These are phyloP conservation scores for Hypoxylon perforatum DNA, from an alignment of 495 filamentous ascomycete species.

Conservation along the genomic window DNA sequence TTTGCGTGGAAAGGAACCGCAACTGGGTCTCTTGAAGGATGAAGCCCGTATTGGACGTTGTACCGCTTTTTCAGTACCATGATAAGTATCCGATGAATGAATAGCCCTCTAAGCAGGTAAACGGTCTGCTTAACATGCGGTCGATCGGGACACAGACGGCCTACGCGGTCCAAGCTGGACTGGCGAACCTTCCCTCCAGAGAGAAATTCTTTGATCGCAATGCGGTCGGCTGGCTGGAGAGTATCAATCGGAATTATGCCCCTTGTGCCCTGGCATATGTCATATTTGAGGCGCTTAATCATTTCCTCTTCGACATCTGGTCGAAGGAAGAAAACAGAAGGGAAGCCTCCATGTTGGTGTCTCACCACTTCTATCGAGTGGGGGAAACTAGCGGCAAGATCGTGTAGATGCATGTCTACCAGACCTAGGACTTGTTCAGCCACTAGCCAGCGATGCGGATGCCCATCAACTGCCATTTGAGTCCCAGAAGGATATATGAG, in stretches of 20 bases:
- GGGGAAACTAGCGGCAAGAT: constrained; percentile 51
- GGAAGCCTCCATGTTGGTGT: constrained; percentile 50
- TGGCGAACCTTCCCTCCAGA: constrained; percentile 29
- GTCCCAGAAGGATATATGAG: constrained; percentile 61
- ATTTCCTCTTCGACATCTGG: constrained; percentile 58
- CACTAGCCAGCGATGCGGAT: constrained; percentile 60
- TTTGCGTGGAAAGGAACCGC: constrained; percentile 61
- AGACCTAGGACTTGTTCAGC: constrained; percentile 50
- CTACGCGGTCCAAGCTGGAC: constrained; percentile 33
- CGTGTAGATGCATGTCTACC: constrained; percentile 48
- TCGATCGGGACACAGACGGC: constrained; percentile 40
- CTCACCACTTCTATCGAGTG: constrained; percentile 57
- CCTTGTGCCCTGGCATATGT: constrained; percentile 49
- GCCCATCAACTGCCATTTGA: constrained; percentile 60
- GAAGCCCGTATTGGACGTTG: constrained; percentile 55
- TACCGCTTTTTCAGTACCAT: constrained; percentile 53
- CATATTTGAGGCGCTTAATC: constrained; percentile 46
- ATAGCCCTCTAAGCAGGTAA: constrained; percentile 46
- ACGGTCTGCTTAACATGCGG: constrained; percentile 41
- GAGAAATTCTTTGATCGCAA: constrained; percentile 52
- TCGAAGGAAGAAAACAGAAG: constrained; percentile 58
- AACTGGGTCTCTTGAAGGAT: constrained; percentile 50
- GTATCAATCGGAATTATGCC: constrained; percentile 41
- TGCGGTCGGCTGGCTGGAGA: constrained; percentile 42
- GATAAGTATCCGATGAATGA: constrained; percentile 52